Percentiles rank a stretch among this genome's conserved stretches.
Conservation (phyloP, 495 filamentous ascomycete species). For the Talaromyces stipitatus region DNA sequence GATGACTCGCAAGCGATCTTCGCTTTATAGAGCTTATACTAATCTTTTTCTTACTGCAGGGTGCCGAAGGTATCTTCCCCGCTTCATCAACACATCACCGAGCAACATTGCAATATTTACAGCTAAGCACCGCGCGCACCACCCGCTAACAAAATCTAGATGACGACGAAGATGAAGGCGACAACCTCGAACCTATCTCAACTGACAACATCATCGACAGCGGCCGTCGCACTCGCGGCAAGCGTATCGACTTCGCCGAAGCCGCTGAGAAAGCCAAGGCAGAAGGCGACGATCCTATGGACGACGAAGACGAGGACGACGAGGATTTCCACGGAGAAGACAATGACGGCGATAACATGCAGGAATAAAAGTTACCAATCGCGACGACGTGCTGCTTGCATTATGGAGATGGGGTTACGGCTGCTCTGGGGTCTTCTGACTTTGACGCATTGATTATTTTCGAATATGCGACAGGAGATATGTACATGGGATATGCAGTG, state of each 20-base stretch:
- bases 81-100: not conserved
- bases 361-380: slow-evolving; percentile 23
- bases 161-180: slow-evolving; percentile 65
- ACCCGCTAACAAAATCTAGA: slow-evolving; percentile 12
- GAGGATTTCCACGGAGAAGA: slow-evolving; percentile 13
- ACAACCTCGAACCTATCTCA: slow-evolving; percentile 88
- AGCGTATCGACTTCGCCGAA: slow-evolving; percentile 73
- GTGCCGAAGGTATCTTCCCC: slow-evolving; percentile 4
- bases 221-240: slow-evolving; percentile 80
- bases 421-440: not conserved
- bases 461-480: not conserved
- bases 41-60: not conserved
- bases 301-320: slow-evolving; percentile 76
- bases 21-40: not conserved
- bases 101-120: not conserved
- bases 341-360: slow-evolving; percentile 36
- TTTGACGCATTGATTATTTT: not conserved
- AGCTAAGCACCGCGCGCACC: not conserved
- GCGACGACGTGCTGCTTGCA: not conserved
- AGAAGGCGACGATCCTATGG: slow-evolving; percentile 57
- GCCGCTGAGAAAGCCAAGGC: slow-evolving; percentile 49
- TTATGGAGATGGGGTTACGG: not conserved
- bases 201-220: slow-evolving; percentile 70
- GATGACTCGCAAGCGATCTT: not conserved
- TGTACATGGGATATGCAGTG: not conserved